Evolutionary conservation across 1,284 basidiomycete genomes (phyloP).

Genomic region (Irpex rosettiformis): DNA sequence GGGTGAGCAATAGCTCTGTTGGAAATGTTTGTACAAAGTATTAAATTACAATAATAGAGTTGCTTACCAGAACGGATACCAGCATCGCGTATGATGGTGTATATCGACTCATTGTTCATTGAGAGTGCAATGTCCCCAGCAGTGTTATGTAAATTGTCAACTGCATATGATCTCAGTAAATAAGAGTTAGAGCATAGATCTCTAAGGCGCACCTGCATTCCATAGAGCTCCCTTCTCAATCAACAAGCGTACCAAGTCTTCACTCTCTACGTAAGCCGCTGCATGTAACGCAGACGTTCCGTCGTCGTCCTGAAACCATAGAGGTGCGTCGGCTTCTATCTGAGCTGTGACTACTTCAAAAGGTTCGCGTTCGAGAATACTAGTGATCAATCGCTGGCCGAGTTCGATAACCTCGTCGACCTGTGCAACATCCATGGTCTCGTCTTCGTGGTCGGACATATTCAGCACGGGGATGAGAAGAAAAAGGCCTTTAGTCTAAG

Average conservation of each 20-base stretch:
- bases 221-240: constrained; percentile 86
- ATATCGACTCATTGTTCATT: constrained; percentile 73
- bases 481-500: no score
- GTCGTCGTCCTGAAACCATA: constrained; percentile 90
- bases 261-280: constrained; percentile 75
- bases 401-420: constrained; percentile 44
- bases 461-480: background rate
- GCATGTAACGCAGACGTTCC: constrained; percentile 86
- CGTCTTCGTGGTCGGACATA: background rate
- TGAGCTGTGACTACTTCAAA: constrained; percentile 47
- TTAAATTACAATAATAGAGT: no score
- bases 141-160: constrained; percentile 76
- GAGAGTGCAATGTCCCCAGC: constrained; percentile 89
- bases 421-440: constrained; percentile 29
- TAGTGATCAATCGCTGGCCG: constrained; percentile 55
- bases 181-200: constrained; percentile 42
- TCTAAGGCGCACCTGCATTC: constrained; percentile 90
- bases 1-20: constrained; percentile 62
- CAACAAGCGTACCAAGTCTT: constrained; percentile 60
- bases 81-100: constrained; percentile 78
- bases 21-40: constrained; percentile 15
- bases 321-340: constrained; percentile 74
- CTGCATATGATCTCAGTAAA: constrained; percentile 32
- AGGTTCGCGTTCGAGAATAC: constrained; percentile 52
- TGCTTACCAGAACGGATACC: constrained; percentile 88